phyloP scores from a whole-genome alignment of 192 early-diverging fungal species.

The Coemansia sp. region DNA sequence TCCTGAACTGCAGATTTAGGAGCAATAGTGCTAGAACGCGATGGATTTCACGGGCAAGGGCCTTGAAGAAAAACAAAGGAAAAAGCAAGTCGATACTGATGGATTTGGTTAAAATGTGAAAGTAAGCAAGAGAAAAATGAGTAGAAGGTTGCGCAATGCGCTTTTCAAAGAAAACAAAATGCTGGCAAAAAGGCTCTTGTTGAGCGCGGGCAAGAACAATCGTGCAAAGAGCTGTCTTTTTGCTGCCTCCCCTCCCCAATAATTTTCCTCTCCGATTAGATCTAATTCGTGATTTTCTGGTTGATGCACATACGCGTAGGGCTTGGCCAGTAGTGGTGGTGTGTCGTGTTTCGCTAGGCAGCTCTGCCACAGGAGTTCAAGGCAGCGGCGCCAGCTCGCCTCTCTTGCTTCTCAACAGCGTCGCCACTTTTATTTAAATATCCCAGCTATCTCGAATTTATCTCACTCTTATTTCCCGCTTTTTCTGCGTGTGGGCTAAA shows the following conservation, averaged over 20 bases:
- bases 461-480: neutral
- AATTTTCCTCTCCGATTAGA: neutral
- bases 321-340: neutral
- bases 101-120: neutral
- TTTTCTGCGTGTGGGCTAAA: neutral
- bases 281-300: conserved; percentile 1
- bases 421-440: neutral
- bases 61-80: neutral
- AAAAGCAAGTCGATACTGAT: neutral
- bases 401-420: neutral
- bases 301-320: neutral
- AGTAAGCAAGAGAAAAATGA: neutral
- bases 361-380: neutral
- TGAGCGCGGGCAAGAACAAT: neutral
- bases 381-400: neutral
- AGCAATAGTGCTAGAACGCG: neutral
- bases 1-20: neutral
- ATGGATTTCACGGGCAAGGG: neutral
- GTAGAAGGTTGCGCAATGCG: conserved; percentile 1
- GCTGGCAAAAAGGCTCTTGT: neutral
- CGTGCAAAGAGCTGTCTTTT: neutral
- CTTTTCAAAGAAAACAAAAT: neutral
- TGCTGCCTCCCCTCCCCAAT: neutral
- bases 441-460: neutral
- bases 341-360: neutral